Base-by-base conservation (phyloP, 768 basidiomycete genomes). In the Mrakia blollopis region DNA sequence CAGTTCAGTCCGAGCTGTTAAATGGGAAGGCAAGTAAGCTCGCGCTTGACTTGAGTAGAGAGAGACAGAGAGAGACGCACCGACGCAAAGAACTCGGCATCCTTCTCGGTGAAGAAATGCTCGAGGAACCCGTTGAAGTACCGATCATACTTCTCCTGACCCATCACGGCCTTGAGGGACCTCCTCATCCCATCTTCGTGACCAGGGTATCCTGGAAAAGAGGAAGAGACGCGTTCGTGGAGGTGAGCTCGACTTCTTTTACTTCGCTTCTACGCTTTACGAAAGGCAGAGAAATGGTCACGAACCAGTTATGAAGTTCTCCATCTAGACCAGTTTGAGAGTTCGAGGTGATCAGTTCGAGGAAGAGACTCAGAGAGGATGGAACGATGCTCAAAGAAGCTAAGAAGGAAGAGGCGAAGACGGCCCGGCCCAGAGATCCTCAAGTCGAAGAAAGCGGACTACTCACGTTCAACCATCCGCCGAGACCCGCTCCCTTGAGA, bases 111-210 rank as follows among this genome's bases (percentile, higher is more conserved):
- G 86, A 93, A 94, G 85, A 93, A 93, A 81, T 92, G 89, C 82
- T 92, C 90, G 18, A 93, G 86, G 83, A 92, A 92, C 91, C 91
- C 91, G 86, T 93, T 91, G 81, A 93, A 94, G 86, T 92, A 94
- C 82, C 89, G 89, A 16, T 73, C 72, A 61, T 77, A 77, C 70
- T 78, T 90, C 65, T 87, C 87, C 70, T 86, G 77, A 0, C 92
- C 92, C 37, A 93, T 85, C 2, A 88, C 86, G 14, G 88, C 85
- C 28, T 87, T 86, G n/a, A 94, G 85, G 0, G 89, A 89, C 30
- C 87, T 88, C 50, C 92, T 89, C 78, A 92, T 90, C 83, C 93
- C 90, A 82, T 86, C 88, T 82, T 93, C 92, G 80, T 91, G 91
- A 6, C 91, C 92, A 76, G 92, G 91, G 82, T 89, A 93, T 18